A percentile compares a stretch with the other conserved stretches of the same genome.
These are phyloP conservation scores for Microbotryum silenes-acaulis DNA, from an alignment of 1,284 basidiomycete genomes.

Conservation along the genomic window DNA sequence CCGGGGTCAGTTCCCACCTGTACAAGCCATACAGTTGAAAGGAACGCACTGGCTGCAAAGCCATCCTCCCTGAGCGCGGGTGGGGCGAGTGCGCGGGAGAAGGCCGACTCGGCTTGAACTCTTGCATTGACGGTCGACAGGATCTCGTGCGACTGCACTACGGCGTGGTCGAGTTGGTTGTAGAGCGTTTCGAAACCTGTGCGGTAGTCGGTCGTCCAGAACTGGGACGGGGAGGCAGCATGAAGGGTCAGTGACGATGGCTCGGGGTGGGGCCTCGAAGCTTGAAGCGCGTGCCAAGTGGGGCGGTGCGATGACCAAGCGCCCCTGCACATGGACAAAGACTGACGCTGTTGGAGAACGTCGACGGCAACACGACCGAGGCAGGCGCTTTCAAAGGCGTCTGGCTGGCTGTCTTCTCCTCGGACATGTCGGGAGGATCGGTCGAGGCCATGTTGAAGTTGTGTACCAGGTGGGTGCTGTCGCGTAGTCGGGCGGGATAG, in stretches of 20 bases:
- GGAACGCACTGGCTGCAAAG: constrained; percentile 12
- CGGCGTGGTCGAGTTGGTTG: constrained; percentile 6
- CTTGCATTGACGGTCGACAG: constrained; percentile 2
- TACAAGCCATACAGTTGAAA: no score
- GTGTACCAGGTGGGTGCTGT: no score
- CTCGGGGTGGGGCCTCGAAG: no score
- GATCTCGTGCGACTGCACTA: constrained; percentile 18
- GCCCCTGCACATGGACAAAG: not conserved
- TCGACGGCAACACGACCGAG: not conserved
- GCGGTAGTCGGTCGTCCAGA: constrained; percentile 30
- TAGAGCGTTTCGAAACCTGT: constrained; percentile 17
- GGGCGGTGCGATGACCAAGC: no score
- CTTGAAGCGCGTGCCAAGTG: no score
- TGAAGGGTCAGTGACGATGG: no score
- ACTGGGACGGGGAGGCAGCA: constrained; percentile 7
- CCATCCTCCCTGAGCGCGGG: constrained; percentile 18
- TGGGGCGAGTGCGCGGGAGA: constrained; percentile 9
- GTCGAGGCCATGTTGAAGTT: no score
- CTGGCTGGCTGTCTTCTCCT: no score
- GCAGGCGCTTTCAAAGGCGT: no score
- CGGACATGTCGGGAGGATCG: no score
- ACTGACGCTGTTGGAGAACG: constrained; percentile 2
- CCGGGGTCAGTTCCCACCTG: no score
- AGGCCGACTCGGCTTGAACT: not conserved
- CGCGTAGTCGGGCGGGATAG: no score